Conservation (phyloP, 192 early-diverging fungal genomes). For the Backusella macrospora region DNA sequence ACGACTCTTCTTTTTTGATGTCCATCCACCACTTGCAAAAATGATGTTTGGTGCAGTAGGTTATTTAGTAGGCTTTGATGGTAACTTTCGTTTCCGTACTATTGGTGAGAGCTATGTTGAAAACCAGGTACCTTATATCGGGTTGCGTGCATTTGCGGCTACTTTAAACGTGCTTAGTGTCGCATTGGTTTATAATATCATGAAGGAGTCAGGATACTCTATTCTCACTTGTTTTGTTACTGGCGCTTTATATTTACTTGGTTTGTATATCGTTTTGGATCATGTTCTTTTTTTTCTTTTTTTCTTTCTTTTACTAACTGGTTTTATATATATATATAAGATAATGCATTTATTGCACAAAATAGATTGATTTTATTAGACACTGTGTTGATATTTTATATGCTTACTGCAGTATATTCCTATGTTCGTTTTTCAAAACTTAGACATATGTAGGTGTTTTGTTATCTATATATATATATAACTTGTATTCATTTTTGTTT, state of each 20-base stretch:
- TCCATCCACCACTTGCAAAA: slow-evolving; percentile 96
- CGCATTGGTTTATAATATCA: slow-evolving; percentile 78
- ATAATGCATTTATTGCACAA: slow-evolving; percentile 91
- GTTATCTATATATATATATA: slow-evolving; percentile 1
- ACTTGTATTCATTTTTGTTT: slow-evolving; percentile 1
- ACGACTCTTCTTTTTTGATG: slow-evolving; percentile 93
- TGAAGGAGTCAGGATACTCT: slow-evolving; percentile 88
- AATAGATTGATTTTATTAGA: slow-evolving; percentile 93
- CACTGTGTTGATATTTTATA: slow-evolving; percentile 91
- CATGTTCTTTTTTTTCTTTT: not conserved
- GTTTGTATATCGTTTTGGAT: slow-evolving; percentile 42
- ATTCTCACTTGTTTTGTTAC: slow-evolving; percentile 72
- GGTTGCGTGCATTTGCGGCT: slow-evolving; percentile 79
- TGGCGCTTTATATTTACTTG: slow-evolving; percentile 81
- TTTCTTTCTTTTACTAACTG: not conserved
- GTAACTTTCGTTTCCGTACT: slow-evolving; percentile 92
- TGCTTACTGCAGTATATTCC: slow-evolving; percentile 78
- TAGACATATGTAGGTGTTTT: slow-evolving; percentile 31
- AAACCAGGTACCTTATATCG: slow-evolving; percentile 90
- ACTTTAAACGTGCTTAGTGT: slow-evolving; percentile 76
- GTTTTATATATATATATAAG: slow-evolving; percentile 40
- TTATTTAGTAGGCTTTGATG: slow-evolving; percentile 89
- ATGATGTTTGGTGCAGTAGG: slow-evolving; percentile 85
- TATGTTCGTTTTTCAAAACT: slow-evolving; percentile 90
- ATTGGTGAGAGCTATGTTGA: slow-evolving; percentile 90